Base-by-base conservation (phyloP, 148 eudicot species). In the Persicaria tinctoria region DNA sequence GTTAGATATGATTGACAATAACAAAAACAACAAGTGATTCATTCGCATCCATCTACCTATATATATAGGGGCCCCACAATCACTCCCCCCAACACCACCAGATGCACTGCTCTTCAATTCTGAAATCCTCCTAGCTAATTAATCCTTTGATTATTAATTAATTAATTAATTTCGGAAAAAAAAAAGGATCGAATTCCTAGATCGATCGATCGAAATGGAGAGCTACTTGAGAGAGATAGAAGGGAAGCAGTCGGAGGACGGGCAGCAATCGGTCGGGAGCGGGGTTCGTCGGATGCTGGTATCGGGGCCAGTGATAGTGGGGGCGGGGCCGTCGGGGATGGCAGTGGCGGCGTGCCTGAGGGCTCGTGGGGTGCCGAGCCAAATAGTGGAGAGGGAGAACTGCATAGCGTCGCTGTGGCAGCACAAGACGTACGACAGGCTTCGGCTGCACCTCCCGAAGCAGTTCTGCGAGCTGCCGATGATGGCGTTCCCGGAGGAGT, bases 401-500 rank as follows among this genome's bases (percentile, higher is more conserved):
- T 72, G 74, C 45, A 72, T 72, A 23, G 74, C 74, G 4, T 72
- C 74, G 14, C 56, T 72, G 1, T 72, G 74, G 74, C 74, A 72
- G 8, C 45, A 47, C 14, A 50, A 12, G 74, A 72, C 74, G 16
- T 72, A 72, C 56, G 57, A 50, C n/a, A 57, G 74, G 6, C 74
- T 72, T 0, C 0, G 56, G 3, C 74, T 72, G 7, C 74, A 72
- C 6, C 13, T 72, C 16, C 74, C 74, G 0, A 72, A 72, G 59
- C 74, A 72, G n/a, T 51, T 72, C 17, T 72, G 74, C 44, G 74
- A 72, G 56, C 56, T 72, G 1, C 74, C 74, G 0, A 6, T 72
- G 41, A 72, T 72, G 74, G 7, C 41, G 2, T 72, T 72, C n/a
- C 74, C 74, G 6, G 2, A 32, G 1, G 41, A 72, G 23, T 72